Percentiles rank a stretch among this genome's conserved stretches.
Conservation (phyloP, 257 asterid genomes). For the Thymus mandschuricus region DNA sequence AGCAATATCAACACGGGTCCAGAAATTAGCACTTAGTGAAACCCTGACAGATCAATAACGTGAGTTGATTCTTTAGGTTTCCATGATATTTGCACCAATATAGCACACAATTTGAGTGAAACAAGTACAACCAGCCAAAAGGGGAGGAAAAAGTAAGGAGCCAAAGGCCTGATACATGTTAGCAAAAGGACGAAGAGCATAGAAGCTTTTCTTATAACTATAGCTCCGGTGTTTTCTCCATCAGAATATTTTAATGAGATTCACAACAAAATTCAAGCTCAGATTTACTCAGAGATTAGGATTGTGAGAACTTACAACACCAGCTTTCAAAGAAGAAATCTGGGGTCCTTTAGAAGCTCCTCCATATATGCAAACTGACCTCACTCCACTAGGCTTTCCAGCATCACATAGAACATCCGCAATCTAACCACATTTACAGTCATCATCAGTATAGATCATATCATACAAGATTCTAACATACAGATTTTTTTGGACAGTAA, state of each 20-base stretch:
- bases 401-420: constrained; percentile 89
- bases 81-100: background rate
- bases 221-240: constrained; percentile 3
- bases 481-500: background rate
- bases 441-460: constrained; percentile 30
- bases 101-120: no score
- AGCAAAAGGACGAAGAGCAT: background rate
- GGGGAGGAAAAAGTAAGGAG: background rate
- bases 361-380: constrained; percentile 86
- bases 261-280: constrained; percentile 13
- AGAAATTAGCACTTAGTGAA: no score
- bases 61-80: background rate
- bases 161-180: background rate
- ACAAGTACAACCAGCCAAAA: background rate
- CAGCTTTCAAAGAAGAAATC: constrained; percentile 82
- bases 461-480: constrained; percentile 4
- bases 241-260: background rate
- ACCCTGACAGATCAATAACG: no score
- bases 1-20: no score
- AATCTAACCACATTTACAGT: constrained; percentile 51
- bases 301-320: constrained; percentile 67
- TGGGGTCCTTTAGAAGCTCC: constrained; percentile 94
- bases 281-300: constrained; percentile 15
- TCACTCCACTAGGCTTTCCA: constrained; percentile 80
- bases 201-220: background rate